Evolutionary conservation across 805 yeast species (phyloP).

Genomic region (Candida silvatica): DNA sequence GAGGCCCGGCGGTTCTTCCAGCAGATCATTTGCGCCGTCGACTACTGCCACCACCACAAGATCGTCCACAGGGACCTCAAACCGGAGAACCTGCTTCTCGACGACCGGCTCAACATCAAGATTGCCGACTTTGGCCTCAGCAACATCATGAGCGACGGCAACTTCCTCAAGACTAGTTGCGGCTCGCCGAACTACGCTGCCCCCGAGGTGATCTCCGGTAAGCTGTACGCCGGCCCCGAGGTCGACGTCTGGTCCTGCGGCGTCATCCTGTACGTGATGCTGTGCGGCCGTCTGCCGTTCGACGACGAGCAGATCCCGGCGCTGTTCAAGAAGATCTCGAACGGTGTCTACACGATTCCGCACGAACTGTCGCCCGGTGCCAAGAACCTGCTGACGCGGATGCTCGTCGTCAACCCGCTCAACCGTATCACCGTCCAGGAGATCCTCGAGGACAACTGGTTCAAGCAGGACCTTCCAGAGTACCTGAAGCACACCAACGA

Average conservation of each 20-base stretch:
- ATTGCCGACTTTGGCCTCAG: conserved; percentile 95
- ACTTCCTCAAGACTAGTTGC: conserved; percentile 87
- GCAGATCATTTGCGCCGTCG: conserved; percentile 94
- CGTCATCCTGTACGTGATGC: conserved; percentile 89
- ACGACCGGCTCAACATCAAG: conserved; percentile 85
- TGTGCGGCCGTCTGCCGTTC: conserved; percentile 91
- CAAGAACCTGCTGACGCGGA: conserved; percentile 68
- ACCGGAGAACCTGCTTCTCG: conserved; percentile 86
- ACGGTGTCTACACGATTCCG: conserved; percentile 89
- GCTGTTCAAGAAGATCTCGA: conserved; percentile 81
- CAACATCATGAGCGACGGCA: conserved; percentile 96
- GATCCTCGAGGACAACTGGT: conserved; percentile 93
- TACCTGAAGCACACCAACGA: conserved; percentile 60
- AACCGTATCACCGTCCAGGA: conserved; percentile 90
- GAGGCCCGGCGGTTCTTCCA: conserved; percentile 93
- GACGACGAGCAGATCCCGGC: conserved; percentile 97
- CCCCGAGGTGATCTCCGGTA: conserved; percentile 93
- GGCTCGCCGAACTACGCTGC: conserved; percentile 98
- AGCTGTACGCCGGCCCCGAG: conserved; percentile 94
- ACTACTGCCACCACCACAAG: conserved; percentile 92
- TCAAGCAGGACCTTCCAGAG: conserved; percentile 69
- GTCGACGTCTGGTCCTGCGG: conserved; percentile 99
- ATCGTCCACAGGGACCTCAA: conserved; percentile 95
- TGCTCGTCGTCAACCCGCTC: conserved; percentile 92
- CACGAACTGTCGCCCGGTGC: conserved; percentile 83